A percentile compares a stretch with the other conserved stretches of the same genome.
These are phyloP conservation scores for Talaromyces albobiverticillius DNA, from an alignment of 2,329 filamentous ascomycete genomes.

Conservation along the genomic window DNA sequence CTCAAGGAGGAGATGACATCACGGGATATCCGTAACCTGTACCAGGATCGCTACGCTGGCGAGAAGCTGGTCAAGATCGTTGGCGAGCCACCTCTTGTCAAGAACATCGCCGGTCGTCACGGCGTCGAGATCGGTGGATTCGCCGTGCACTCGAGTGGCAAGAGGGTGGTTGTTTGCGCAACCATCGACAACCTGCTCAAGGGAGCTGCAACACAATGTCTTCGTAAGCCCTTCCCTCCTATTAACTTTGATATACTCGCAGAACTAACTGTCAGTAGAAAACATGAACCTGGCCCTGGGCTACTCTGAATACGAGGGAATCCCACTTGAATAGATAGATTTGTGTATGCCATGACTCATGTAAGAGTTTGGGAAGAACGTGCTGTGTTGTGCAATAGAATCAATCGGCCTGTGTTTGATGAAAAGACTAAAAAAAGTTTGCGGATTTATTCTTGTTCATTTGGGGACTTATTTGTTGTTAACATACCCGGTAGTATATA, in stretches of 20 bases:
- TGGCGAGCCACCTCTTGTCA: conserved; percentile 82
- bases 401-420: background rate
- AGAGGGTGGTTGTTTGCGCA: conserved; percentile 88
- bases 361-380: background rate
- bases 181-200: conserved; percentile 94
- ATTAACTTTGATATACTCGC: conserved; percentile 5
- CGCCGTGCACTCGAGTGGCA: conserved; percentile 84
- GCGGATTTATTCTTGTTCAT: conserved; percentile 1
- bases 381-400: conserved; percentile 10
- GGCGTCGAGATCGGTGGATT: conserved; percentile 93
- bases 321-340: conserved; percentile 62
- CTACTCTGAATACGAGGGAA: conserved; percentile 84
- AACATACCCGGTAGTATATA: conserved; percentile 17
- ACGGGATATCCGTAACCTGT: conserved; percentile 87
- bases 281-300: conserved; percentile 94
- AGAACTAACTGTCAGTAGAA: conserved; percentile 49
- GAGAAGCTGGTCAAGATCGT: conserved; percentile 93
- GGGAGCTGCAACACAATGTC: conserved; percentile 87
- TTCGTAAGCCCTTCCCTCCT: conserved; percentile 62
- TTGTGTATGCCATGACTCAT: no score
- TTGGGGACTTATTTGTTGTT: conserved; percentile 12
- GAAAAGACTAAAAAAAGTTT: conserved; percentile 8
- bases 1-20: conserved; percentile 82
- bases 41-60: conserved; percentile 92
- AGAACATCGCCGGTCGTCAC: conserved; percentile 79